A percentile compares a stretch with the other conserved stretches of the same genome.
These are phyloP conservation scores for Hura crepitans DNA, from an alignment of 441 rosid species.

Conservation along the genomic window DNA sequence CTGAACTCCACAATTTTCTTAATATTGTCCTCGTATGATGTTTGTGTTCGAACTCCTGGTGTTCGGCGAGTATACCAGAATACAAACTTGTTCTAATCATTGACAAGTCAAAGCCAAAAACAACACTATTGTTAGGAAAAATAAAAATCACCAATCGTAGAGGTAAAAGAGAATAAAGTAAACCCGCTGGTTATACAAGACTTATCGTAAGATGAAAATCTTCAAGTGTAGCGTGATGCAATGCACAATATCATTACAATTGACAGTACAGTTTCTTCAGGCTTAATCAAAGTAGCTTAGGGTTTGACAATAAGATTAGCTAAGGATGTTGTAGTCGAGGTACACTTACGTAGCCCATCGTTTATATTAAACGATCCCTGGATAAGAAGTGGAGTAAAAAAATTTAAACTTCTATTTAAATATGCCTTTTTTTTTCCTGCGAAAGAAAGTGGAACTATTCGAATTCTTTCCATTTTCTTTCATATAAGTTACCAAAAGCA, in stretches of 20 bases:
- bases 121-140: not conserved
- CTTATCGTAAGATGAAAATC: not conserved
- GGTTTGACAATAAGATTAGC: not conserved
- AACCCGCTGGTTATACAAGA: not conserved
- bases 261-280: not conserved
- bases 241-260: not conserved
- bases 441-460: not conserved
- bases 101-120: constrained; percentile 22
- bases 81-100: constrained; percentile 64
- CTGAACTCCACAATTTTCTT: constrained; percentile 90
- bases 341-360: not conserved
- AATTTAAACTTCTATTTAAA: not conserved
- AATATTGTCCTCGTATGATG: constrained; percentile 90
- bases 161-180: not conserved
- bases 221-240: not conserved
- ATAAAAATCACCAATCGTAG: not conserved
- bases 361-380: not conserved
- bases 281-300: not conserved
- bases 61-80: constrained; percentile 94
- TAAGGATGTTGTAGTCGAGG: not conserved
- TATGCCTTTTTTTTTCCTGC: not conserved
- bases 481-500: not conserved
- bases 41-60: constrained; percentile 77
- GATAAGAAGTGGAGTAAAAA: not conserved
- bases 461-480: not conserved